Percentiles rank a stretch among this genome's conserved stretches.
These are phyloP conservation scores for Mycena pura DNA, from an alignment of 768 basidiomycete species.

Conservation along the genomic window DNA sequence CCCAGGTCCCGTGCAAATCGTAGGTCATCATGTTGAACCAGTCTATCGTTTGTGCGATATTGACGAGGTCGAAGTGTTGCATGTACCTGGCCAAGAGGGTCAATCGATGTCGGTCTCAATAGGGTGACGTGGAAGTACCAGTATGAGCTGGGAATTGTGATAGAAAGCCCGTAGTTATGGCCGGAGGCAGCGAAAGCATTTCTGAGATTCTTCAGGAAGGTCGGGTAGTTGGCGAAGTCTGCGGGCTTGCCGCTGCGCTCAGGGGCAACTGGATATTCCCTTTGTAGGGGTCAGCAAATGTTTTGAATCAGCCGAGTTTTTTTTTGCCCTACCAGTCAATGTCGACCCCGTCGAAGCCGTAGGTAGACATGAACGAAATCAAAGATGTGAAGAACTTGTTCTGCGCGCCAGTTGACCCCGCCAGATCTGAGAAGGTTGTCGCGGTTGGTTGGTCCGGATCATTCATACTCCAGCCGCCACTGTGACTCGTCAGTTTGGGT, in stretches of 20 bases:
- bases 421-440: background rate
- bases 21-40: conserved; percentile 31
- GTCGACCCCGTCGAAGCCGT: background rate
- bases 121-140: too few species aligned
- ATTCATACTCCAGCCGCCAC: background rate
- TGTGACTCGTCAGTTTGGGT: background rate
- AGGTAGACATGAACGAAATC: background rate
- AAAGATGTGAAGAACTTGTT: background rate
- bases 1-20: conserved; percentile 32
- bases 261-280: conserved; percentile 32
- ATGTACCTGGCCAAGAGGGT: conserved; percentile 1
- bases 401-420: background rate
- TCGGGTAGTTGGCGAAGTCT: background rate
- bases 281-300: background rate
- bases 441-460: background rate
- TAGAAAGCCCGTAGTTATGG: background rate
- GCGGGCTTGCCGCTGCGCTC: conserved; percentile 1
- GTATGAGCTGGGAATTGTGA: background rate
- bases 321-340: background rate
- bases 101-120: too few species aligned
- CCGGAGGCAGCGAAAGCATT: background rate
- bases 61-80: conserved; percentile 16
- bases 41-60: conserved; percentile 17
- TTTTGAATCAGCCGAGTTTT: background rate
- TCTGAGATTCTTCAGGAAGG: background rate